Base-by-base conservation (phyloP, 768 basidiomycete species). In the Auriculariales sp. region DNA sequence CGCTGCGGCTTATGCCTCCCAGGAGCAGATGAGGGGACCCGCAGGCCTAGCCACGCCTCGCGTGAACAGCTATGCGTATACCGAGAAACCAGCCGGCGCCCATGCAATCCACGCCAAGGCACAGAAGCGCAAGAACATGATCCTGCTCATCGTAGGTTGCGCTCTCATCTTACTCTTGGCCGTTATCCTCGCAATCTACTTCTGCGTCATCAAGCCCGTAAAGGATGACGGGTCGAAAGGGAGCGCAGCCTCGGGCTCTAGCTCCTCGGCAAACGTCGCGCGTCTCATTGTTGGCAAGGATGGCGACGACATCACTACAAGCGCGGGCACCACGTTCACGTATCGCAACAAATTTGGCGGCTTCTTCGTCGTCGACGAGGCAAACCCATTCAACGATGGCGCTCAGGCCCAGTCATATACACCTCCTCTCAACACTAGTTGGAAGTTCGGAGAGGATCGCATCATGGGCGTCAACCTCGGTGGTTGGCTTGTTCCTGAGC, bases 381-480 rank as follows among this genome's bases (percentile, higher is more conserved):
- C 77, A 28, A 77, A 93, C 61, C 92, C 92, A 0, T 86, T 86
- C 65, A 81, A 84, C 66, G 81, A 86, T 58, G 77, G 77, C 42
- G 94, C 92, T 2, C 73, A 72, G 50, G 70, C 84, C 11, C 88
- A 97, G 59, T 79, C 77, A 0, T 95, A 84, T 81, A 72, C 78
- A 0, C 87, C 91, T 10, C 74, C 84, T 6, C 67, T 99, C 51
- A 92, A 90, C 56, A 76, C 91, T 62, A 75, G 81, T 0, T 99
- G 94, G 68, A 64, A 74, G 1, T 92, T 77, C 57, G 88, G 88
- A 19, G 67, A 67, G 3, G 78, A 92, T 59, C 75, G 65, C 57
- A 81, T 90, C 53, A 68, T 77, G 55, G 87, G 92, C 39, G 91
- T 95, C 52, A 97, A 95, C 61, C 62, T 97, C 27, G 91, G 88